Base-by-base conservation (phyloP, 495 filamentous ascomycete species). In the Saxophila tyrrhenica region DNA sequence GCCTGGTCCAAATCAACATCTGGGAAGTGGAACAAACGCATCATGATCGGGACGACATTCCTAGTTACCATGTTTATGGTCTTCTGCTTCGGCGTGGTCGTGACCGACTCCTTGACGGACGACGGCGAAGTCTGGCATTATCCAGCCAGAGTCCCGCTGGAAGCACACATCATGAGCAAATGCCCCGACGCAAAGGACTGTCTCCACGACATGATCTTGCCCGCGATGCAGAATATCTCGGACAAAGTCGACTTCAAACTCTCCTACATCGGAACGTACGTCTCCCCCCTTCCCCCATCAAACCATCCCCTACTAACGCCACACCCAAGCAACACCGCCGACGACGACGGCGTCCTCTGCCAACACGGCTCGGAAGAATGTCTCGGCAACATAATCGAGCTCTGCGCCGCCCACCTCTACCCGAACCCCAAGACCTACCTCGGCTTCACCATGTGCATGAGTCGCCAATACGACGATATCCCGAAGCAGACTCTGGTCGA, bases 121-220 rank as follows among this genome's bases (percentile, higher is more conserved):
- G 42, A 55, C 22, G 38, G 42, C 20, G 42, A 15, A 11, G 19
- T 25, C 3, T 21, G 35, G 23, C 51, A 25, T 17, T 2, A n/a
- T 9, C 23, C 23, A 9, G 39, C 38, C 21, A 21, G 25, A 23
- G 82, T 95, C 11, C 83, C 89, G 2, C 72, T 98, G 9, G 92
- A 98, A 64, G 85, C 86, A 52, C 87, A 94, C 64, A 85, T 95
- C 56, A 95, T 95, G 84, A 86, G 16, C 69, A 95, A 97, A 72
- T 98, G 92, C 62, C 92, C 92, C 0, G 71, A 73, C 46, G 68
- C 71, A 1, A 56, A 73, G 66, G 82, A 84, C 64, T 96, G 92
- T 64, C 74, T 98, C 5, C 78, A 80, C 46, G 73, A 90, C 50
- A 65, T 98, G 53, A 77, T 97, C 15, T 70, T 95, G 1, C 92